Conservation (phyloP, 345 rosid genomes). For the Conringia planisiliqua region DNA sequence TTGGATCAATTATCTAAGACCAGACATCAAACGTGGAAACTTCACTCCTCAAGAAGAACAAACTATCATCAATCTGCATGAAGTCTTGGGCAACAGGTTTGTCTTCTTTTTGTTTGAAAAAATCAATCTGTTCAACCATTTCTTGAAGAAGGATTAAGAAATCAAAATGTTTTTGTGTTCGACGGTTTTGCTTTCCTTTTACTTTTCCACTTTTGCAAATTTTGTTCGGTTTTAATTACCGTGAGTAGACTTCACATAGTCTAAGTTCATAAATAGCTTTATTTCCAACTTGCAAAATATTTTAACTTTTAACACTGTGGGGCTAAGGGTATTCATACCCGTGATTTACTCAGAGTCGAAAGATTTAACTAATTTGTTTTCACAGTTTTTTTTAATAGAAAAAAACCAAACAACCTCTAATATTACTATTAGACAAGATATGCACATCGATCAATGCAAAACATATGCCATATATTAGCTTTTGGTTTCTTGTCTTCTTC, state of each 20-base stretch:
- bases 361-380: background rate
- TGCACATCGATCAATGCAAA: conserved; percentile 25
- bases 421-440: conserved; percentile 4
- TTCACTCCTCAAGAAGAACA: conserved; percentile 72
- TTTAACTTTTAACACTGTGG: background rate
- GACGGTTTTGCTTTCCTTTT: background rate
- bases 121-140: background rate
- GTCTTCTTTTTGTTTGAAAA: background rate
- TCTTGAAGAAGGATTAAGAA: background rate
- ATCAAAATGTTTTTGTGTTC: background rate
- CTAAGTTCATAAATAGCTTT: no score
- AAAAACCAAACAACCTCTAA: background rate
- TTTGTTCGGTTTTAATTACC: background rate
- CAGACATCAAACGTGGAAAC: conserved; percentile 80
- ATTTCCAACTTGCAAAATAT: background rate
- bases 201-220: background rate
- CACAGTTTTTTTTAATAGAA: background rate
- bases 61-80: conserved; percentile 57
- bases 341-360: conserved; percentile 12
- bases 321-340: conserved; percentile 5
- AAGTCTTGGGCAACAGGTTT: conserved; percentile 58
- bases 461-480: conserved; percentile 21
- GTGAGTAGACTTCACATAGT: background rate
- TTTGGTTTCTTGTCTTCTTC: conserved; percentile 15
- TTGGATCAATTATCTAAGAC: conserved; percentile 76